Percentiles rank a stretch among this genome's conserved stretches.
These are phyloP conservation scores for Tephrocybe sp. DNA, from an alignment of 768 basidiomycete species.

Conservation along the genomic window DNA sequence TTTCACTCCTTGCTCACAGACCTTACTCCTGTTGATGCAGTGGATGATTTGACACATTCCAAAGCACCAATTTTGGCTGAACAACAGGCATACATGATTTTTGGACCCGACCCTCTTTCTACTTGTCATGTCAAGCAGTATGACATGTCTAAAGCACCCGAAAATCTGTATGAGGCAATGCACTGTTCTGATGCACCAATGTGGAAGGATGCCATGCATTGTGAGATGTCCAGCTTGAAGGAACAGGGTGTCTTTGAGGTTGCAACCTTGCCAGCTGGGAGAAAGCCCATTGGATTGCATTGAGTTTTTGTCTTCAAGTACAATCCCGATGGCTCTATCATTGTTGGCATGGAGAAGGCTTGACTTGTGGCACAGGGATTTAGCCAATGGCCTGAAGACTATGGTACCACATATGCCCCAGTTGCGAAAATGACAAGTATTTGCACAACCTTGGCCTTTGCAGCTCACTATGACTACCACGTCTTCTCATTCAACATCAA, in stretches of 20 bases:
- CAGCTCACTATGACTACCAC: conserved; percentile 17
- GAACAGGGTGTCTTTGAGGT: conserved; percentile 28
- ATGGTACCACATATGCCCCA: conserved; percentile 32
- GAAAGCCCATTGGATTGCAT: conserved; percentile 24
- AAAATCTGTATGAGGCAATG: conserved; percentile 19
- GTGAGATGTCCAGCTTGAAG: conserved; percentile 20
- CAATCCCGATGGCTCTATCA: conserved; percentile 32
- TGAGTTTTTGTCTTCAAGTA: conserved; percentile 41
- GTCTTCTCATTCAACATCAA: conserved; percentile 28
- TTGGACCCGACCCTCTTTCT: background rate
- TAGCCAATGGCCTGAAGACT: conserved; percentile 32
- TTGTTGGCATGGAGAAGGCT: conserved; percentile 26
- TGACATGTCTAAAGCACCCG: conserved; percentile 17
- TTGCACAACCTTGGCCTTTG: background rate
- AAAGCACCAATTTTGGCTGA: background rate
- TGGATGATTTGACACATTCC: background rate
- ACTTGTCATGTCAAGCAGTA: background rate
- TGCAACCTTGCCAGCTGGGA: conserved; percentile 21
- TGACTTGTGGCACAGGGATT: conserved; percentile 25
- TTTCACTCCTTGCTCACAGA: background rate
- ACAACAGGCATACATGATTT: background rate
- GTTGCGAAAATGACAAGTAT: conserved; percentile 24
- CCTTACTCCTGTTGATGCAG: background rate
- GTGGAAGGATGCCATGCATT: conserved; percentile 25
- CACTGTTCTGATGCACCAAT: conserved; percentile 13